Percentiles rank a stretch among this genome's conserved stretches.
Conservation (phyloP, 441 rosid species). For the Brassica balearica region DNA sequence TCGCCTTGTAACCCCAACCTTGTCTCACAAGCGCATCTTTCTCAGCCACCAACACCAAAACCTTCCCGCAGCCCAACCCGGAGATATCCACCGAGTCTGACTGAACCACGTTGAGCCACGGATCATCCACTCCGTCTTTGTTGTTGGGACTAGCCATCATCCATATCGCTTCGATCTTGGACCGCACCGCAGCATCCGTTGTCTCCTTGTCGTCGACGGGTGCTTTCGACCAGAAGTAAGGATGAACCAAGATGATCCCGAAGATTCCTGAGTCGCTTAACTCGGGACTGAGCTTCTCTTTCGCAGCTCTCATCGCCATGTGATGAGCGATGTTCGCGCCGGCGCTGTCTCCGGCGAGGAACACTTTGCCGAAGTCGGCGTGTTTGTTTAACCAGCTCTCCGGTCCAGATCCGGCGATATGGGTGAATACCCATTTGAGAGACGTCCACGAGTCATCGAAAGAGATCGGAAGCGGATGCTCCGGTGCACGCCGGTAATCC, state of each 20-base stretch:
- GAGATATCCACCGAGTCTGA: constrained; percentile 44
- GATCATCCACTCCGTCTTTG: constrained; percentile 47
- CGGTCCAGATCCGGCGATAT: constrained; percentile 48
- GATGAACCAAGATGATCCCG: constrained; percentile 42
- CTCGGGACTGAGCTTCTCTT: constrained; percentile 33
- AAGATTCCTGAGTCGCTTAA: constrained; percentile 34
- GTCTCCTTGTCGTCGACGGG: constrained; percentile 42
- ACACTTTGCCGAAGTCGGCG: constrained; percentile 52
- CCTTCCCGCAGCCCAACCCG: constrained; percentile 48
- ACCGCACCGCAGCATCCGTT: constrained; percentile 17
- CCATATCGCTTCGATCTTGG: constrained; percentile 40
- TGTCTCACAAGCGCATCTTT: constrained; percentile 52
- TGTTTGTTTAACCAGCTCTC: constrained; percentile 53
- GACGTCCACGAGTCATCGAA: constrained; percentile 58
- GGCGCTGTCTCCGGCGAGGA: constrained; percentile 65
- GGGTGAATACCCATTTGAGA: constrained; percentile 59
- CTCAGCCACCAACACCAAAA: constrained; percentile 54
- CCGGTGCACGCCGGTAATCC: constrained; percentile 60
- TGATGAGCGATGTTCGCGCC: constrained; percentile 61
- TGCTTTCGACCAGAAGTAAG: constrained; percentile 45
- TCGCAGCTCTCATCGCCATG: constrained; percentile 47
- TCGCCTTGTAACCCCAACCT: constrained; percentile 54
- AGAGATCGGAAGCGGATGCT: constrained; percentile 50
- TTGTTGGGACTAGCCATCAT: constrained; percentile 43
- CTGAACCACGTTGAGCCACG: constrained; percentile 48